Evolutionary conservation across 805 yeast species (phyloP).

Genomic region (Spathaspora arborariae): DNA sequence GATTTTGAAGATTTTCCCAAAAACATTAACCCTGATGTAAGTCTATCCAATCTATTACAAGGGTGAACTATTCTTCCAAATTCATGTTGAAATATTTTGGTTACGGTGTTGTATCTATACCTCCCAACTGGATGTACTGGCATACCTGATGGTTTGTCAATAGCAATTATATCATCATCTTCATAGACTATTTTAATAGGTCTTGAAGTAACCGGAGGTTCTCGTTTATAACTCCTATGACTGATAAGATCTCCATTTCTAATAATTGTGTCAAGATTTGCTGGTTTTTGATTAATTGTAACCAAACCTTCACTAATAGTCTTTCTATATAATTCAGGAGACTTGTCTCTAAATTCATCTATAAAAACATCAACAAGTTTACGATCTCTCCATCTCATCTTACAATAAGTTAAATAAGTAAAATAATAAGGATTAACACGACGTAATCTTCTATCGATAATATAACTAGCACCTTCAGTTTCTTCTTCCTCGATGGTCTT

Average conservation of each 20-base stretch:
- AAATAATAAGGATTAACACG: slow-evolving; percentile 81
- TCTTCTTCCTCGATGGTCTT: slow-evolving; percentile 51
- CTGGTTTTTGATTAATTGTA: slow-evolving; percentile 61
- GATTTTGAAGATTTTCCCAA: slow-evolving; percentile 78
- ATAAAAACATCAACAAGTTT: slow-evolving; percentile 75
- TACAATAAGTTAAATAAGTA: slow-evolving; percentile 89
- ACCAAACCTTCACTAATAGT: slow-evolving; percentile 61
- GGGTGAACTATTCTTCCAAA: slow-evolving; percentile 61
- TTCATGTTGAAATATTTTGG: slow-evolving; percentile 74
- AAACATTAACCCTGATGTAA: slow-evolving; percentile 93
- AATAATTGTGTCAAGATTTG: slow-evolving; percentile 61
- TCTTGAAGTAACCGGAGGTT: slow-evolving; percentile 70
- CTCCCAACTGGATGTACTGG: slow-evolving; percentile 97
- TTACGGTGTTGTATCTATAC: slow-evolving; percentile 69
- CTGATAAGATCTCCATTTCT: slow-evolving; percentile 79
- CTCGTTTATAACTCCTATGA: slow-evolving; percentile 83
- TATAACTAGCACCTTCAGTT: slow-evolving; percentile 54
- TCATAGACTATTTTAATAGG: slow-evolving; percentile 67
- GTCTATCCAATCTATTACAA: slow-evolving; percentile 83
- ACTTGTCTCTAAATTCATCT: slow-evolving; percentile 79
- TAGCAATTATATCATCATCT: slow-evolving; percentile 71
- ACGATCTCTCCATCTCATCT: slow-evolving; percentile 87
- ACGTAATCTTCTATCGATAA: slow-evolving; percentile 58
- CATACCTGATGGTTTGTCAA: slow-evolving; percentile 91
- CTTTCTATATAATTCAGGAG: slow-evolving; percentile 58